Evolutionary conservation across 2,329 filamentous ascomycete genomes (phyloP).

Genomic region (Nemania diffusa): DNA sequence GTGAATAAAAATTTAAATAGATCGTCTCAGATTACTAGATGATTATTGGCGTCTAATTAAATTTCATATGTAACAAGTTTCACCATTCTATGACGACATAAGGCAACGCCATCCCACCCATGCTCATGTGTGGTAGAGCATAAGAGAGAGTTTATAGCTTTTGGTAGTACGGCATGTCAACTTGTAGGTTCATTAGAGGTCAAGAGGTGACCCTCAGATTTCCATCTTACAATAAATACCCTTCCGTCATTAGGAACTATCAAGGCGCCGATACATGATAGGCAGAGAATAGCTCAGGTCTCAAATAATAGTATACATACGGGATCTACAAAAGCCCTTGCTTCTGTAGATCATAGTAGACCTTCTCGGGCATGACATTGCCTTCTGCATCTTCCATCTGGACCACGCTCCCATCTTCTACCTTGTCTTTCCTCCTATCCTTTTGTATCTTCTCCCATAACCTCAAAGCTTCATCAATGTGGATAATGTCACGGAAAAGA

Average conservation of each 20-base stretch:
- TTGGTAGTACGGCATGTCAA: background rate
- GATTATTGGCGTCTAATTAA: background rate
- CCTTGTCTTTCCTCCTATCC: conserved; percentile 81
- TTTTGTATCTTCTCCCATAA: conserved; percentile 94
- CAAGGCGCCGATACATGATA: background rate
- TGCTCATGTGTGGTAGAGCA: background rate
- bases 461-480: conserved; percentile 86
- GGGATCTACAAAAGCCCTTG: conserved; percentile 77
- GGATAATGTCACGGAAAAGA: conserved; percentile 92
- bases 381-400: conserved; percentile 99
- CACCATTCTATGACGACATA: background rate
- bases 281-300: background rate
- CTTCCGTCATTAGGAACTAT: background rate
- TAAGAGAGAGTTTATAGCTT: too few species aligned
- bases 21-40: background rate
- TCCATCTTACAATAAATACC: background rate
- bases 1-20: background rate
- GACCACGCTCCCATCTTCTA: conserved; percentile 83
- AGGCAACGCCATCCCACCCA: background rate
- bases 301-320: conserved; percentile 12
- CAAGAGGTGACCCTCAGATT: background rate
- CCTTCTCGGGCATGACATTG: conserved; percentile 99
- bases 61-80: background rate
- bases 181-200: background rate
- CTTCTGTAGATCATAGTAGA: conserved; percentile 94